Base-by-base conservation (phyloP, 768 basidiomycete species). In the Favolaschia claudopus region DNA sequence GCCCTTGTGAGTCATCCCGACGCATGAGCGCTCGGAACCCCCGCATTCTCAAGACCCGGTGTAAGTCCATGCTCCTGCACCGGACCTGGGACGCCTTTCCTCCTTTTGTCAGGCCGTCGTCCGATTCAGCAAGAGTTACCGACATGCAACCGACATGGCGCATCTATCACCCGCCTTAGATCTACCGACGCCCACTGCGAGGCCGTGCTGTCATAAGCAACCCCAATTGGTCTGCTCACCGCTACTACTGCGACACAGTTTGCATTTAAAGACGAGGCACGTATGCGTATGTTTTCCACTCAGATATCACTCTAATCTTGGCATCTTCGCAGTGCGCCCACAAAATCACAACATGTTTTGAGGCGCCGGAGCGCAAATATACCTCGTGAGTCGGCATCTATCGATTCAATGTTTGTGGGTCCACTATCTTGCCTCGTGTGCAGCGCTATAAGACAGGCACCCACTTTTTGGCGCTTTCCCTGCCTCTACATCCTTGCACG, bases 371-470 rank as follows among this genome's bases (percentile, higher is more conserved):
- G 17, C 36, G 36, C 44, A 28, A n/a, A 39, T 29, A 25, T 8
- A 39, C 52, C 52, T 54, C 52, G 25, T 36, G 34, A 15, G 22
- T 29, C 38, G 15, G 43, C 19, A 37, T 45, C 53, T 43, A 27
- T 37, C 43, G 29, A 13, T 5, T 10, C 14, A 19, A 22, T 31
- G 19, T 27, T 10, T 44, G 53, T 55, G 53, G 53, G 44, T 55
- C 53, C 53, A 19, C 34, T 37, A 46, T 55, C 43, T 22, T 27
- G 24, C 53, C 52, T 37, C 53, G 44, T 55, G 43, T 12, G 31
- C 17, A 28, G 14, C 15, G 25, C 8, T 54, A 54, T 46, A 55
- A 55, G 34, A 46, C n/a, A 27, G 25, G 29, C 40, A 17, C 6
- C n/a, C 29, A 17, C 25, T 22, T 20, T 47, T 39, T 20, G 38